A percentile compares a stretch with the other conserved stretches of the same genome.
Evolutionary conservation across 2,329 filamentous ascomycete genomes (phyloP).

Genomic region (Aspergillus fumigatiaffinis): DNA sequence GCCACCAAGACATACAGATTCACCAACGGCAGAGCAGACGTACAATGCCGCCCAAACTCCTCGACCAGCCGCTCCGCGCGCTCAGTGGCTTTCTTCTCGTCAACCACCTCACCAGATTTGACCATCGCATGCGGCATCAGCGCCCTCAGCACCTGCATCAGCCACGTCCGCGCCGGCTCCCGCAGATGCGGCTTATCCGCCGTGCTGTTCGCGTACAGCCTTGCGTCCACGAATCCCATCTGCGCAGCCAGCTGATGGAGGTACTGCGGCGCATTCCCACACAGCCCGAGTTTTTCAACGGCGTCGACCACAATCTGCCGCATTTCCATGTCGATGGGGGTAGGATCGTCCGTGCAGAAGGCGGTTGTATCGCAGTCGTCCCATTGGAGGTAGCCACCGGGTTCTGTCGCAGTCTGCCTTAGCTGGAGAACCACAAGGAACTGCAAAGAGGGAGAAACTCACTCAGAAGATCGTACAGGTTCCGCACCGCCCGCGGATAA

Average conservation of each 20-base stretch:
- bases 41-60: conserved; percentile 15
- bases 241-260: conserved; percentile 10
- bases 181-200: conserved; percentile 11
- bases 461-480: conserved; percentile 28
- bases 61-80: conserved; percentile 9
- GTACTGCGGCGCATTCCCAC: conserved; percentile 6
- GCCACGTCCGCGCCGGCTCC: conserved; percentile 11
- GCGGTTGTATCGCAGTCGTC: conserved; percentile 20
- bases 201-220: conserved; percentile 10
- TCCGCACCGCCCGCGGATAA: conserved; percentile 18
- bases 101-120: conserved; percentile 4
- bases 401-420: conserved; percentile 9
- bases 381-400: conserved; percentile 26
- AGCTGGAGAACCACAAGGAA: too few species aligned
- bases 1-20: conserved; percentile 17
- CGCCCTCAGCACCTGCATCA: conserved; percentile 11
- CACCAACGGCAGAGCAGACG: conserved; percentile 11
- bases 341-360: conserved; percentile 12
- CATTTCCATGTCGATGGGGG: conserved; percentile 7
- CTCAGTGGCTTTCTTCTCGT: conserved; percentile 5
- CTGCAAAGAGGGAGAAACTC: not conserved
- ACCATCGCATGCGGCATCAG: conserved; percentile 14
- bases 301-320: conserved; percentile 8
- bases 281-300: conserved; percentile 12
- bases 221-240: conserved; percentile 7